Conservation (phyloP, 345 rosid species). For the Dipteronia dyeriana region DNA sequence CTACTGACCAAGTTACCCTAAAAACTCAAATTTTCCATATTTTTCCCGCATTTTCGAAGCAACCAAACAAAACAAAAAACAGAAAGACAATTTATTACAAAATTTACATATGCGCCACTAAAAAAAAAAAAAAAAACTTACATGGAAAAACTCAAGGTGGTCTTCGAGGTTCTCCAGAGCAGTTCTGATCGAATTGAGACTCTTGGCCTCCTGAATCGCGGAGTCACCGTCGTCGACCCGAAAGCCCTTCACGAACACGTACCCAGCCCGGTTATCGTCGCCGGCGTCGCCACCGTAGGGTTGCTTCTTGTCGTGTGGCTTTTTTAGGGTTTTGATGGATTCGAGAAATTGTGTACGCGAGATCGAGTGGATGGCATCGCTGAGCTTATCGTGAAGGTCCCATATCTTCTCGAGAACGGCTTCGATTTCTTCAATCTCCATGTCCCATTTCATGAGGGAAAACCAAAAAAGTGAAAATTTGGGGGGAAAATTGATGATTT, state of each 20-base stretch:
- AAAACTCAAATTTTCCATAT: not conserved
- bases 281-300: constrained; percentile 28
- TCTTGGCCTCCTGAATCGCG: constrained; percentile 81
- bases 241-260: constrained; percentile 78
- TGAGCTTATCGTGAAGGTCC: constrained; percentile 95
- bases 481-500: not conserved
- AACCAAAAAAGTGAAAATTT: not conserved
- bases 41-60: constrained; percentile 6
- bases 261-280: constrained; percentile 55
- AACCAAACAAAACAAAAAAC: constrained; percentile 5
- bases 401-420: constrained; percentile 88
- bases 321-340: constrained; percentile 46
- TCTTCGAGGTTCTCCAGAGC: constrained; percentile 97
- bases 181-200: constrained; percentile 79
- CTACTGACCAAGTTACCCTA: not conserved
- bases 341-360: constrained; percentile 78
- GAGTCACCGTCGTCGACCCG: constrained; percentile 54
- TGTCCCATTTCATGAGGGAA: constrained; percentile 60
- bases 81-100: not conserved
- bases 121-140: constrained; percentile 30
- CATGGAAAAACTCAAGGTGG: constrained; percentile 94
- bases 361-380: constrained; percentile 90
- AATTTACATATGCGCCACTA: not conserved
- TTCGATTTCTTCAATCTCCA: constrained; percentile 93
- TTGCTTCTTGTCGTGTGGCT: constrained; percentile 45